A percentile compares a stretch with the other conserved stretches of the same genome.
Evolutionary conservation across 257 asterid species (phyloP).

Genomic region (Solanum tacnaense): DNA sequence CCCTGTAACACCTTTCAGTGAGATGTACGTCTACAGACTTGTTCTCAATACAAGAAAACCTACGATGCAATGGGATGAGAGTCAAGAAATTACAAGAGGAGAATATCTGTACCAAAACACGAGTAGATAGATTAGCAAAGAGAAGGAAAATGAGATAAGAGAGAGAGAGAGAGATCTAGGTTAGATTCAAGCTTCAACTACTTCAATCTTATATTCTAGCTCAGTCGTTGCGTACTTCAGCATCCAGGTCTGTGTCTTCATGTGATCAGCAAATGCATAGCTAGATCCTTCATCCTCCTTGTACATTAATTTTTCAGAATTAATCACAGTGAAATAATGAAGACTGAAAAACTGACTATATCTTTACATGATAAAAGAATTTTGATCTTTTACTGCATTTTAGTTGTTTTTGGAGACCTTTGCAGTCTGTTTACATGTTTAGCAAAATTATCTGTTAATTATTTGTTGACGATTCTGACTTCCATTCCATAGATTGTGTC

Average conservation of each 20-base stretch:
- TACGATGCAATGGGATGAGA: neutral
- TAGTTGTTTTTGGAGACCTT: neutral
- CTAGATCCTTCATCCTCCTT: neutral
- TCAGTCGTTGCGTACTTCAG: neutral
- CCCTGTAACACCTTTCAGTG: neutral
- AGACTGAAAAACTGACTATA: neutral
- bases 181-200: neutral
- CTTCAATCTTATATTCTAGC: neutral
- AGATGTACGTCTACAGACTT: neutral
- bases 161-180: neutral
- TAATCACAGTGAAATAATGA: neutral
- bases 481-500: neutral
- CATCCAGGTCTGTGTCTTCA: neutral
- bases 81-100: neutral
- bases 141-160: neutral
- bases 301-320: neutral
- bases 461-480: neutral
- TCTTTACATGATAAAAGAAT: neutral
- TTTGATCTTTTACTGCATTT: neutral
- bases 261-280: neutral
- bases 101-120: neutral
- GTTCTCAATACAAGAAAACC: neutral
- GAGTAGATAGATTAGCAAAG: neutral
- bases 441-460: neutral
- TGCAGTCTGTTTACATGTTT: neutral